These are phyloP conservation scores for Capronia epimyces DNA, from an alignment of 2,329 filamentous ascomycete species.

Conservation along the genomic window DNA sequence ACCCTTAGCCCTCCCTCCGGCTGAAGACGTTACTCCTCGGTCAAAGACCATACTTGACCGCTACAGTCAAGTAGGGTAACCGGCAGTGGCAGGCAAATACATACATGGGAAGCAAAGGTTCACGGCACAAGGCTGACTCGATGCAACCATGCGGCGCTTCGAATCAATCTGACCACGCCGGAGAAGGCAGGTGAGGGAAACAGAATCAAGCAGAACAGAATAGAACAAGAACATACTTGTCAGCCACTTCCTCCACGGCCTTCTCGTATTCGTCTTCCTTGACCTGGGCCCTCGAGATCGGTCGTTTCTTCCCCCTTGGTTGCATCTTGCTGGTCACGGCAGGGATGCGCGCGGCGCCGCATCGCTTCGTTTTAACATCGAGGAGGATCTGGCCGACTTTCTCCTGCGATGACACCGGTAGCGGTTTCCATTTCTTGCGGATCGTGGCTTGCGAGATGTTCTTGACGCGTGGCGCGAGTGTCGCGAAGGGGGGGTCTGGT, in stretches of 20 bases:
- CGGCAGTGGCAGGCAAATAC: too few species aligned
- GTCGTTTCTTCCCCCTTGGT: background rate
- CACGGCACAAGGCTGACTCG: too few species aligned
- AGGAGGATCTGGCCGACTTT: slow-evolving; percentile 41
- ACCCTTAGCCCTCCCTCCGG: too few species aligned
- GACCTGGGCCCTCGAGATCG: background rate
- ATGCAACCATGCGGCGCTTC: too few species aligned
- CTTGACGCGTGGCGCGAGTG: slow-evolving; percentile 39
- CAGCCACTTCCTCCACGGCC: slow-evolving; percentile 16
- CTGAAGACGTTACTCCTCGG: too few species aligned
- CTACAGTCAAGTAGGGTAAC: too few species aligned
- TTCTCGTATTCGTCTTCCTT: slow-evolving; percentile 21
- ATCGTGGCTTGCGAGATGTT: slow-evolving; percentile 41
- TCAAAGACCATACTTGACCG: too few species aligned
- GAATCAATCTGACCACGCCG: too few species aligned
- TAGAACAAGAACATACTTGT: slow-evolving; percentile 11
- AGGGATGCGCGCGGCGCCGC: slow-evolving; percentile 15
- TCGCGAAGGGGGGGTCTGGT: slow-evolving; percentile 35
- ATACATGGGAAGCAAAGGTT: too few species aligned
- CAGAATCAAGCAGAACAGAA: too few species aligned
- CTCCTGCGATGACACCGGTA: slow-evolving; percentile 40
- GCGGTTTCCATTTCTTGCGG: slow-evolving; percentile 43
- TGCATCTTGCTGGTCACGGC: background rate
- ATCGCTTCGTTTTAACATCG: slow-evolving; percentile 34
- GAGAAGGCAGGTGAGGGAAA: too few species aligned